Evolutionary conservation across 1,284 basidiomycete species (phyloP).

Genomic region (Pseudozyma pruni): DNA sequence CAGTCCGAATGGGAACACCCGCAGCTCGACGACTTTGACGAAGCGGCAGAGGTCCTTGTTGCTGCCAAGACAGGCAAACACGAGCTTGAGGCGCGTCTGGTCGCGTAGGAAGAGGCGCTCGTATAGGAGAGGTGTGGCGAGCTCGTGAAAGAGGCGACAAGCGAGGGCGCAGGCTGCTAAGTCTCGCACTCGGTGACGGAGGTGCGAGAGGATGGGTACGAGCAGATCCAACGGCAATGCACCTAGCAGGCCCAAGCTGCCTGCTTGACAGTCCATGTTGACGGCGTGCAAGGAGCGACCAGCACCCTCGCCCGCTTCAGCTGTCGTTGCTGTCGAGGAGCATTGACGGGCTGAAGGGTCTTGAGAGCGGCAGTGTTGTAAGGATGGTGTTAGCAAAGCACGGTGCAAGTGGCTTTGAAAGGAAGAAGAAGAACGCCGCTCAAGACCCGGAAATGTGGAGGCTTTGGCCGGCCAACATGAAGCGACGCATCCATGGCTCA

Average conservation of each 20-base stretch:
- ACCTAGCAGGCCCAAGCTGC: conserved; percentile 21
- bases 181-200: conserved; percentile 52
- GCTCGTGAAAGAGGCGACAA: conserved; percentile 30
- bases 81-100: conserved; percentile 54
- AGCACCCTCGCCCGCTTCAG: conserved; percentile 9
- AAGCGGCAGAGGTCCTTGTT: conserved; percentile 43
- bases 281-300: conserved; percentile 2
- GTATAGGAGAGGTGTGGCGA: conserved; percentile 59
- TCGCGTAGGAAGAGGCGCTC: conserved; percentile 61
- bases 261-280: conserved; percentile 6
- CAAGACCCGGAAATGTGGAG: conserved; percentile 25
- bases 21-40: conserved; percentile 56
- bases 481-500: background rate
- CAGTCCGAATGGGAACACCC: conserved; percentile 63
- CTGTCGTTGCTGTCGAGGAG: background rate
- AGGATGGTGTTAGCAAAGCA: background rate
- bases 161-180: conserved; percentile 55
- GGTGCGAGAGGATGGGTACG: conserved; percentile 43
- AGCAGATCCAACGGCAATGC: conserved; percentile 58
- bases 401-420: background rate
- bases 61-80: conserved; percentile 51
- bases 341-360: background rate
- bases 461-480: background rate
- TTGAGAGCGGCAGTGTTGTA: background rate
- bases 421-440: background rate